A percentile compares a stretch with the other conserved stretches of the same genome.
Evolutionary conservation across 2,329 filamentous ascomycete genomes (phyloP).

Genomic region (Penicillium sclerotigenum): DNA sequence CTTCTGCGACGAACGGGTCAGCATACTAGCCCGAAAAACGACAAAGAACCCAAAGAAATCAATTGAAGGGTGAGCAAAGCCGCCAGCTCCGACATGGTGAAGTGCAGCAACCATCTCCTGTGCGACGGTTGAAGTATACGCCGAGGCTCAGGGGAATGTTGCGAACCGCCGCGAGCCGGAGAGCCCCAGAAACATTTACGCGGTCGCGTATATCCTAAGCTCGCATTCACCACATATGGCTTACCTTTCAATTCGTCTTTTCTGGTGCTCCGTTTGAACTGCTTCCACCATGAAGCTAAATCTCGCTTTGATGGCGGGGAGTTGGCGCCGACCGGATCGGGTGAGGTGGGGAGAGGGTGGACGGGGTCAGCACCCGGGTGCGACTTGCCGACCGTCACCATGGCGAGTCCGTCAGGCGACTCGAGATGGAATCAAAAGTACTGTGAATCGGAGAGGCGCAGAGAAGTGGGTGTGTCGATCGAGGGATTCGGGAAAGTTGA

Average conservation of each 20-base stretch:
- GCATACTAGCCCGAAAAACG: not conserved
- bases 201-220: not conserved
- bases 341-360: slow-evolving; percentile 34
- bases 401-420: slow-evolving; percentile 18
- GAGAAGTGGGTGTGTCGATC: slow-evolving; percentile 8
- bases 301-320: slow-evolving; percentile 83
- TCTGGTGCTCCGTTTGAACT: slow-evolving; percentile 72
- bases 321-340: slow-evolving; percentile 49
- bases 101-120: not conserved
- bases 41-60: not conserved
- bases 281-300: slow-evolving; percentile 95
- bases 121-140: not conserved
- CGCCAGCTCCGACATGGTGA: not conserved
- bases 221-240: slow-evolving; percentile 10
- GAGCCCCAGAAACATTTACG: not conserved
- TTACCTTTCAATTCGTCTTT: slow-evolving; percentile 63
- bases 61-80: not conserved
- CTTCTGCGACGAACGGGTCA: slow-evolving; percentile 16
- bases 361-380: slow-evolving; percentile 34
- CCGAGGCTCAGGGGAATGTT: not conserved
- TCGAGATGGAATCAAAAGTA: slow-evolving; percentile 1
- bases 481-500: slow-evolving; percentile 18
- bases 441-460: slow-evolving; percentile 1
- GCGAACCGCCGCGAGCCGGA: not conserved
- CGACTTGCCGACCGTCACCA: slow-evolving; percentile 39